Conservation (phyloP, 768 basidiomycete genomes). For the Sporobolomyces phaffii region DNA sequence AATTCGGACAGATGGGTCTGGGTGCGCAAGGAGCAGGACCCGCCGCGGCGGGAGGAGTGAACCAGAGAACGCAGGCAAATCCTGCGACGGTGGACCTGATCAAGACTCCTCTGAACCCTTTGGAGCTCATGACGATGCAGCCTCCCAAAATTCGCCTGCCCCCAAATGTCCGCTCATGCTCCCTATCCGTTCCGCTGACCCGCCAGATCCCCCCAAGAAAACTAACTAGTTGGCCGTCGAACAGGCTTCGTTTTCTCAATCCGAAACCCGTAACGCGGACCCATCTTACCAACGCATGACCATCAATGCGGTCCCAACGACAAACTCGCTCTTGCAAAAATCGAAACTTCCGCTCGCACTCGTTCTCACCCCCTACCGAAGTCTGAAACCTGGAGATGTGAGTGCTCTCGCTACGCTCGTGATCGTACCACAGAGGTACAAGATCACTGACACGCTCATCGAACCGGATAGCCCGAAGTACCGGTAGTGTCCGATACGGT, state of each 20-base stretch:
- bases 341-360: conserved; percentile 72
- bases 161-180: conserved; percentile 59
- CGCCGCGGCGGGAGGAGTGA: not conserved
- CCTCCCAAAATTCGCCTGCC: conserved; percentile 89
- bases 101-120: conserved; percentile 84
- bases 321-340: conserved; percentile 77
- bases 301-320: conserved; percentile 85
- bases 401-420: conserved; percentile 17
- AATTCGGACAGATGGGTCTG: conserved; percentile 85
- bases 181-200: no score
- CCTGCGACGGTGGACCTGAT: conserved; percentile 81
- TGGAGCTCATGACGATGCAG: conserved; percentile 62
- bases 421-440: not conserved
- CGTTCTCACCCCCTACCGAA: conserved; percentile 83
- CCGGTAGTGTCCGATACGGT: conserved; percentile 89
- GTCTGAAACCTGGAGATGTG: conserved; percentile 63
- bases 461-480: conserved; percentile 57
- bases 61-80: conserved; percentile 16
- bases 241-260: conserved; percentile 64
- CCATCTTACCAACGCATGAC: conserved; percentile 87
- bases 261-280: conserved; percentile 75
- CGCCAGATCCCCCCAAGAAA: no score
- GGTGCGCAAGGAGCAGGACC: conserved; percentile 45
- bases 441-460: not conserved
- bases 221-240: not conserved